phyloP scores from a whole-genome alignment of 2,329 filamentous ascomycete species.

The Monilinia polystroma region DNA sequence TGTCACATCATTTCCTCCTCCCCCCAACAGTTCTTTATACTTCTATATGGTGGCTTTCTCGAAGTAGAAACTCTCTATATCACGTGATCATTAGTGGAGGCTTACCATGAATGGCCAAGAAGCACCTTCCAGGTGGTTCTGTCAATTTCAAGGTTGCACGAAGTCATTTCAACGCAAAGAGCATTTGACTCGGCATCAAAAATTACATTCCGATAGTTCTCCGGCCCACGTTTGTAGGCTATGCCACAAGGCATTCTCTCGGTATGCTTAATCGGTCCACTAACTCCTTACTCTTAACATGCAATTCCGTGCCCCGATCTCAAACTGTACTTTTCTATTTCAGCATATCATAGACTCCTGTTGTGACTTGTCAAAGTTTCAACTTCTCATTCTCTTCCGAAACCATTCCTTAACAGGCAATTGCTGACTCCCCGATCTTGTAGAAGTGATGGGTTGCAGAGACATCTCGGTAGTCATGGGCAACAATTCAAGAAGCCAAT shows the following conservation, averaged over 20 bases:
- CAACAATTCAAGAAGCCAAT: constrained; percentile 32
- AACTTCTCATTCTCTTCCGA: too few relatives aligned
- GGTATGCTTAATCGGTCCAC: constrained; percentile 4
- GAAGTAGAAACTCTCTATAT: rapidly evolving
- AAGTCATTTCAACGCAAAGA: constrained; percentile 35
- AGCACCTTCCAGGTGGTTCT: constrained; percentile 20
- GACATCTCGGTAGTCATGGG: constrained; percentile 35
- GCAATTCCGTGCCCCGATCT: too few relatives aligned
- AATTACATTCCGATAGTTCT: constrained; percentile 29
- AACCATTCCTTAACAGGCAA: too few relatives aligned
- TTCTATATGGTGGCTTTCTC: neutral
- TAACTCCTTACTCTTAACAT: too few relatives aligned
- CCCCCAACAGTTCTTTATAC: neutral
- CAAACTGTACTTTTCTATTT: too few relatives aligned
- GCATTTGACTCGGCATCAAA: constrained; percentile 35
- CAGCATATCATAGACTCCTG: too few relatives aligned
- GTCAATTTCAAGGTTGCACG: constrained; percentile 30
- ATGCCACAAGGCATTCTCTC: constrained; percentile 34
- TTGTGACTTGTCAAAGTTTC: too few relatives aligned
- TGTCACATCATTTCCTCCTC: neutral
- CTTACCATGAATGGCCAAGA: neutral
- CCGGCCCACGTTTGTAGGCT: constrained; percentile 28
- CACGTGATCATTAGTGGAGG: neutral
- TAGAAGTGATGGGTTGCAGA: constrained; percentile 34
- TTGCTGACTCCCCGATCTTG: too few relatives aligned